Evolutionary conservation across 2,329 filamentous ascomycete genomes (phyloP), one percentile per base, ranked within the genome.

Genomic region (Colletotrichum sidae): DNA sequence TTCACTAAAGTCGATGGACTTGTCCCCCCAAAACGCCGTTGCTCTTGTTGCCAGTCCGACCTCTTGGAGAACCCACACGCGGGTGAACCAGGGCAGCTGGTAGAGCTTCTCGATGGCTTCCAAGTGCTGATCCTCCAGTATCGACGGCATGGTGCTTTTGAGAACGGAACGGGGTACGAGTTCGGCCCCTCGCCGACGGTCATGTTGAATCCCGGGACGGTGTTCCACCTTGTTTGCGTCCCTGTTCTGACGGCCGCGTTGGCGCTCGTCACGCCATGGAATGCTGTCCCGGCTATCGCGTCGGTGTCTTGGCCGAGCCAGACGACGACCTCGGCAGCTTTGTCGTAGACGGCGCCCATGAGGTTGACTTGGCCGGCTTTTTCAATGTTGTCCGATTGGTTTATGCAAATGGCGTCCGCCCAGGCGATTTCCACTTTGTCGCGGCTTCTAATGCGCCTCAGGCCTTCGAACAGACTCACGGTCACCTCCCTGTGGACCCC

Each of bases 361-460:
- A 72, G 67, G 17, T 57, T 34, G 13, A 73, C 67, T 41, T 73
- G 71, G 4, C 60, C 38, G 6, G 64, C 60, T 8, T 67, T 67
- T 52, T 73, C 71, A 6, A 51, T 44, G 15, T 49, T 44, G 38
- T 69, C 62, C 6, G 38, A 25, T 34, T 72, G 70, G 61, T 72
- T 68, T 56, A 73, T 73, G 55, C 71, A 72, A 10, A 73, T 66
- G n/a, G 59, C 67, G 37, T 72, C 71, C 6, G 70, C 66, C 72
- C 72, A 72, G 7, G 47, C 47, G 2, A 50, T 34, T 12, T 42
- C 51, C 15, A 54, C 25, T 69, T 53, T 15, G 69, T 69, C 51
- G 9, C 17, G 6, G 2, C 15, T 12, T 34, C 51, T 44, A 15
- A 54, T 42, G 12, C 38, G 38, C 10, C 35, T 10, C 3, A 54